Evolutionary conservation across 2,329 filamentous ascomycete genomes (phyloP), one percentile per base, ranked within the genome.

Genomic region (Fusarium duplospermum): DNA sequence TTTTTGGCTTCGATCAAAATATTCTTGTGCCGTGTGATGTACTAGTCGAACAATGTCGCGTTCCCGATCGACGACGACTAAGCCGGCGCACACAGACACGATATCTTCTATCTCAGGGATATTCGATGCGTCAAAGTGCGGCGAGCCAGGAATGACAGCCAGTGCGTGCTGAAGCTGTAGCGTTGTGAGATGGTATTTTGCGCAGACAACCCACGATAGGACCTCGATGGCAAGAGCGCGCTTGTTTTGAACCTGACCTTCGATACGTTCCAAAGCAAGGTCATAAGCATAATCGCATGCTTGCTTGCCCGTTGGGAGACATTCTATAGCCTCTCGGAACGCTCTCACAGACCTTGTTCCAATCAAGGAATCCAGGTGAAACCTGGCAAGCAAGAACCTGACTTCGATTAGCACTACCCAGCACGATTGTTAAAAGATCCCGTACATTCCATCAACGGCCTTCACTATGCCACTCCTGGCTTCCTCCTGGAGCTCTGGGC

Each of bases 1-100:
- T 0, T 14, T 42, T n/a, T 63, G 58, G 4, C 62, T 81, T 18
- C 68, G 58, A 24, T 82, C 76, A 36, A 87, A 81, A 71, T 84
- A 87, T 47, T 86, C 81, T 50, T 86, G 81, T 2, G 84, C 80
- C 0, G 85, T 86, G 69, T 85, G 83, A 67, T 87, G 85, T 4
- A 86, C 83, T 0, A 87, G 69, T 5, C 83, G 27, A 29, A 29
- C 27, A 29, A 29, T 29, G 9, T 29, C 6, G 27, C 27, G 27
- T 29, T 4, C 27, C 9, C 6, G 27, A 29, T 29, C 27, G 2
- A 29, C 27, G 27, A 29, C 27, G 5, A 29, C 27, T 8, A 29
- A 4, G 9, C 27, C 27, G 6, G 27, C 27, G 27, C 27, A 29
- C 9, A 29, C 27, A 29, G 27, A 29, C 6, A 29, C 27, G 6